phyloP scores from a whole-genome alignment of 179 eudicot species.

The Carnegiea gigantea region DNA sequence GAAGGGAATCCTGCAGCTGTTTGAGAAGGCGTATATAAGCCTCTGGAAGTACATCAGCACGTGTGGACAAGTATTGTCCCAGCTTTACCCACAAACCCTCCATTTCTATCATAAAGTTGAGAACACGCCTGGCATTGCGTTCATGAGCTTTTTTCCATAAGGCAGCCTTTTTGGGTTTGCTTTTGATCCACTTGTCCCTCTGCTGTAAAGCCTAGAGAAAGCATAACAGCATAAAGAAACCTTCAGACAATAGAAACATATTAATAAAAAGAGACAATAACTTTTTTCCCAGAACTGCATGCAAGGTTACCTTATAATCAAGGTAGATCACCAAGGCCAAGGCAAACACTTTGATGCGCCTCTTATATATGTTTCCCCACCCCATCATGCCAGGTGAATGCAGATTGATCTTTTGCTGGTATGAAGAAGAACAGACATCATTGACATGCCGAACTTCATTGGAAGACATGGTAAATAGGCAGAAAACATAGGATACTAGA shows the following conservation, averaged over 20 bases:
- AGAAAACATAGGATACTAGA: background rate
- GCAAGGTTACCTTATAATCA: conserved; percentile 66
- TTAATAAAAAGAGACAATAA: background rate
- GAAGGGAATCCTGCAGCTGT: conserved; percentile 98
- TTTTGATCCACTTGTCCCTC: conserved; percentile 75
- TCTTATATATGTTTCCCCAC: conserved; percentile 58
- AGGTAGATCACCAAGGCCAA: conserved; percentile 66
- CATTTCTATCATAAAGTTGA: conserved; percentile 65
- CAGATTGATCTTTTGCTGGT: conserved; percentile 20
- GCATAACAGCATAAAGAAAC: conserved; percentile 10
- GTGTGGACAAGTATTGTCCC: conserved; percentile 94
- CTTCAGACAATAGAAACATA: conserved; percentile 14
- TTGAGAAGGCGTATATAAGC: conserved; percentile 72
- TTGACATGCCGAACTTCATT: background rate
- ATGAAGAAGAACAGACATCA: conserved; percentile 11
- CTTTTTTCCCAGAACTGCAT: background rate
- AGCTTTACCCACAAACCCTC: conserved; percentile 97
- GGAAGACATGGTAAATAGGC: background rate
- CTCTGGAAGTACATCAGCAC: conserved; percentile 98
- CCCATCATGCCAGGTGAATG: conserved; percentile 42
- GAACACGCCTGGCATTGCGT: conserved; percentile 93
- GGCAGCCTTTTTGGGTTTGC: conserved; percentile 54
- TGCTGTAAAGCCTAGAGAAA: conserved; percentile 68
- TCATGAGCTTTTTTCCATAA: conserved; percentile 91
- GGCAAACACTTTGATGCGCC: conserved; percentile 73